Conservation (phyloP, 768 basidiomycete species). For the Psilocybe tampanensis region DNA sequence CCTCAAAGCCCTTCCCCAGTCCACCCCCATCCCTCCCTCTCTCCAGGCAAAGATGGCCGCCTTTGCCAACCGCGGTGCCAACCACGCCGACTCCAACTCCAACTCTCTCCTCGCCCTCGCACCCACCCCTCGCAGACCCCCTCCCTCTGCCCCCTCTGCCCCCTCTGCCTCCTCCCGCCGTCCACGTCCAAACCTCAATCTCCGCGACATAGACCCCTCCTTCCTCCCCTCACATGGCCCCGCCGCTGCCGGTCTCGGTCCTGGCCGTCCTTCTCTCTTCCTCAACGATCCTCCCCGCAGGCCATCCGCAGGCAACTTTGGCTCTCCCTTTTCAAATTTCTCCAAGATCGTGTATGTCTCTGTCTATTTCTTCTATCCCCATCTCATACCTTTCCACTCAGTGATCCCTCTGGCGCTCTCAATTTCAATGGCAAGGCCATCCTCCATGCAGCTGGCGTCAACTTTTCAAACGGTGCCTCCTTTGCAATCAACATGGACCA, state of each 20-base stretch:
- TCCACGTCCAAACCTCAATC: conserved; percentile 56
- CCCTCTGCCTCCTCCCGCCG: conserved; percentile 44
- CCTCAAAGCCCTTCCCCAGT: conserved; percentile 43
- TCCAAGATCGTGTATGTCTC: conserved; percentile 85
- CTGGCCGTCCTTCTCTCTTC: conserved; percentile 59
- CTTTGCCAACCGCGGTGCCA: conserved; percentile 41
- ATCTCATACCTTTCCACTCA: conserved; percentile 31
- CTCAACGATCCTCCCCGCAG: conserved; percentile 39
- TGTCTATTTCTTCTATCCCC: conserved; percentile 4
- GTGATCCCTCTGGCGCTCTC: conserved; percentile 95
- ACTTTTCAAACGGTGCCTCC: conserved; percentile 87
- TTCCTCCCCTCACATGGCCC: conserved; percentile 53
- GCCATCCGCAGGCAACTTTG: conserved; percentile 45
- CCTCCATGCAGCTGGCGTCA: conserved; percentile 81
- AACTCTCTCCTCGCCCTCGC: conserved; percentile 39
- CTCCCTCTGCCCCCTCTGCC: conserved; percentile 14
- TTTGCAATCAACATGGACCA: conserved; percentile 96
- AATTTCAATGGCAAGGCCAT: conserved; percentile 95
- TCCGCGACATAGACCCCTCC: conserved; percentile 56
- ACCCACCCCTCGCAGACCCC: conserved; percentile 29
- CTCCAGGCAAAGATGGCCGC: conserved; percentile 95
- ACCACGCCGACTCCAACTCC: conserved; percentile 38
- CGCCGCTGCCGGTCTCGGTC: conserved; percentile 69
- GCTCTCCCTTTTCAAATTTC: conserved; percentile 90
- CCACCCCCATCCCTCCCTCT: conserved; percentile 81